A percentile compares a stretch with the other conserved stretches of the same genome.
phyloP scores from a whole-genome alignment of 2,329 filamentous ascomycete species.

The Penicillium occitanis region DNA sequence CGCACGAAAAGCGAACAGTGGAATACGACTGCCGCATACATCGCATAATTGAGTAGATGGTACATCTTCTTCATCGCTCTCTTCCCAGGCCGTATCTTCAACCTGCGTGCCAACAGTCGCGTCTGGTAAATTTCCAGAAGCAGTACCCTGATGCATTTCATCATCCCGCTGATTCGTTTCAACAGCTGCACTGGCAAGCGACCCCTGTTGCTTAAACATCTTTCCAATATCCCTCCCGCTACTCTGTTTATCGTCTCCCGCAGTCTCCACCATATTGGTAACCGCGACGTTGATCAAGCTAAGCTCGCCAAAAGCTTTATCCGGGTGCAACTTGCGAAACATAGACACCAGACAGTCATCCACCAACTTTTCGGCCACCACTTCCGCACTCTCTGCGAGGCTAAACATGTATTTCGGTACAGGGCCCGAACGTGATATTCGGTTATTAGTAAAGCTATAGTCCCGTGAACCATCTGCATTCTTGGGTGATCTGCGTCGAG shows the following conservation, averaged over 20 bases:
- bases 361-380: slow-evolving; percentile 67
- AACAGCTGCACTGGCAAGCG: slow-evolving; percentile 57
- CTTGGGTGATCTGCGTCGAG: slow-evolving; percentile 60
- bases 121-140: slow-evolving; percentile 19
- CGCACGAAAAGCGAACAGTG: slow-evolving; percentile 51
- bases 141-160: background rate
- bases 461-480: slow-evolving; percentile 56
- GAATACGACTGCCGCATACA: slow-evolving; percentile 49
- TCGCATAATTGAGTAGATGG: slow-evolving; percentile 38
- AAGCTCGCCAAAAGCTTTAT: slow-evolving; percentile 71
- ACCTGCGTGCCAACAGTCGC: slow-evolving; percentile 25
- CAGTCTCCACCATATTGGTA: slow-evolving; percentile 72
- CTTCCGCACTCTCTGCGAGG: slow-evolving; percentile 57
- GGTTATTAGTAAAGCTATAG: slow-evolving; percentile 57
- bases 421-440: slow-evolving; percentile 72
- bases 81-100: slow-evolving; percentile 35
- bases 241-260: slow-evolving; percentile 52
- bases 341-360: slow-evolving; percentile 67
- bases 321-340: slow-evolving; percentile 71
- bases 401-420: slow-evolving; percentile 74
- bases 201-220: slow-evolving; percentile 73
- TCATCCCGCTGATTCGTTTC: background rate
- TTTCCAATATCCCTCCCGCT: slow-evolving; percentile 73
- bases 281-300: slow-evolving; percentile 84
- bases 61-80: slow-evolving; percentile 33